phyloP scores from a whole-genome alignment of 2,329 filamentous ascomycete species.

The Fusarium beomiforme region DNA sequence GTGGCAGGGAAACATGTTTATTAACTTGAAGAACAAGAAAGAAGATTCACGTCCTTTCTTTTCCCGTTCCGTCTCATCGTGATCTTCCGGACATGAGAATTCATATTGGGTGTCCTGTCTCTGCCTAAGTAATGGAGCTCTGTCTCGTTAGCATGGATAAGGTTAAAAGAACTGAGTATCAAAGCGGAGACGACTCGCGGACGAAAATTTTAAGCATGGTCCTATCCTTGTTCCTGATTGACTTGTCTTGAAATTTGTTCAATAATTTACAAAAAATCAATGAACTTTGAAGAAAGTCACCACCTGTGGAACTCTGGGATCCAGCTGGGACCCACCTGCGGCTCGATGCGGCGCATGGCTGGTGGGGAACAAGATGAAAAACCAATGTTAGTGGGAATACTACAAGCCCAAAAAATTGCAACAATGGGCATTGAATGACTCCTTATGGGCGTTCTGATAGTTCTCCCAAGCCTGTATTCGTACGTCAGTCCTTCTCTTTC shows the following conservation, averaged over 20 bases:
- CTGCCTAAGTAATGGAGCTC: slow-evolving; percentile 8
- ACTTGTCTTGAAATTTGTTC: slow-evolving; percentile 8
- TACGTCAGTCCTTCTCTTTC: not conserved
- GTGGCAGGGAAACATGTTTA: slow-evolving; percentile 23
- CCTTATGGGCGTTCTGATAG: slow-evolving; percentile 4
- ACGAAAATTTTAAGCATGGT: slow-evolving; percentile 29
- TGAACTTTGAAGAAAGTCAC: slow-evolving; percentile 6
- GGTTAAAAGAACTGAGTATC: slow-evolving; percentile 4
- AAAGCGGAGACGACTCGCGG: slow-evolving; percentile 23
- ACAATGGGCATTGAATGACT: not conserved
- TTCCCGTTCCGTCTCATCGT: slow-evolving; percentile 12
- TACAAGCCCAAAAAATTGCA: slow-evolving; percentile 1
- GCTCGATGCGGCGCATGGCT: slow-evolving; percentile 22
- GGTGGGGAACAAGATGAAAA: slow-evolving; percentile 19
- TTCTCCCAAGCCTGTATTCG: slow-evolving; percentile 10
- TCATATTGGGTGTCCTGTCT: slow-evolving; percentile 18
- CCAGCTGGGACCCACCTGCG: slow-evolving; percentile 13
- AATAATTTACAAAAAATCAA: slow-evolving; percentile 8
- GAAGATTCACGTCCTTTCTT: slow-evolving; percentile 12
- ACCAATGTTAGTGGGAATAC: slow-evolving; percentile 16
- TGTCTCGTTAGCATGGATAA: slow-evolving; percentile 8
- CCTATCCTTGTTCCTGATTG: slow-evolving; percentile 31
- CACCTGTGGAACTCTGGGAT: slow-evolving; percentile 18
- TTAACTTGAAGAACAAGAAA: slow-evolving; percentile 9
- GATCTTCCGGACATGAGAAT: slow-evolving; percentile 9